Evolutionary conservation across 164 flowering plant species (phyloP), one percentile per base, ranked within the genome.

Genomic region (Stephania yunnanensis): DNA sequence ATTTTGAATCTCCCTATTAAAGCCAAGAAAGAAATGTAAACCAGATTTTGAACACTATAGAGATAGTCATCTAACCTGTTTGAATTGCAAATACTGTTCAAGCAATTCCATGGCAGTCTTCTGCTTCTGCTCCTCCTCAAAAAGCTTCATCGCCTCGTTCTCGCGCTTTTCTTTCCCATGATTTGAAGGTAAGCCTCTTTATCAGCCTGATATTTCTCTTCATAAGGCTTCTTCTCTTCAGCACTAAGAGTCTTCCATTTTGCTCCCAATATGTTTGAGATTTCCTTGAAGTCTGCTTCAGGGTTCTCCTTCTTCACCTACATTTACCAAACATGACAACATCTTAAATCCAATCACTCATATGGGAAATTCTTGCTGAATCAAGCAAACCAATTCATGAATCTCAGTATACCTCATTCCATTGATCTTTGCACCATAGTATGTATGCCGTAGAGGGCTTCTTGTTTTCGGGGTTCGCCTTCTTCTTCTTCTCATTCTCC

Each of bases 151-250:
- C 2, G 99, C 98, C 76, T 93, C 99, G 29, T 76, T 85, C 80
- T 95, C 96, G 2, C 99, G 90, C 83, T 90, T 95, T 82, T 93
- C 97, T 76, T 87, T 3, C 91, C 89, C 2, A 89, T 81, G n/a
- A 91, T 83, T 80, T 82, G 89, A 83, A 91, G 74, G 78, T 92
- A 95, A 48, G 85, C 88, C 78, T 87, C 93, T 76, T 88, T 95
- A 44, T 92, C 96, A 45, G 88, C 85, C 68, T 86, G 90, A 76
- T 93, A 93, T 77, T 77, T 88, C 74, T 95, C 94, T 75, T 95
- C 99, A 74, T 93, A 95, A 22, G 99, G 98, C 82, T 88, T 95
- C 88, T 91, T 95, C 83, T 93, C 97, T 73, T 93, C 99, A 7
- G 87, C 83, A 12, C 77, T 87, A 5, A 90, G 64, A 29, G 68